Conservation (phyloP, 2,329 filamentous ascomycete species). For the Lecanosticta acicola region DNA sequence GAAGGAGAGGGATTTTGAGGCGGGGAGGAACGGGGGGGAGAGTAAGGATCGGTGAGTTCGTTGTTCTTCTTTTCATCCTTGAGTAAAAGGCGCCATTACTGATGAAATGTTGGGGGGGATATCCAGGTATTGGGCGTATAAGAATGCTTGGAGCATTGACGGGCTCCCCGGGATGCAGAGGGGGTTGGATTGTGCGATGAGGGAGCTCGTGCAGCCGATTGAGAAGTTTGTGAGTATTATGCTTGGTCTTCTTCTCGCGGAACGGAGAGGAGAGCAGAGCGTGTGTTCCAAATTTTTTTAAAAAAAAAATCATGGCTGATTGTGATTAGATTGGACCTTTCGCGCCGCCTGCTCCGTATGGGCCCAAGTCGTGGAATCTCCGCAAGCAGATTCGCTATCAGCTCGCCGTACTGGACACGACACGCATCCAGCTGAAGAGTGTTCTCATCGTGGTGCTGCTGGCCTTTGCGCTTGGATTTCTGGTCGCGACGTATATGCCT, state of each 20-base stretch:
- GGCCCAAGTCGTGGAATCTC: conserved; percentile 16
- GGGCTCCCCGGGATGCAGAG: conserved; percentile 41
- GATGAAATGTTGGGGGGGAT: conserved; percentile 4
- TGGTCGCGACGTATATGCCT: conserved; percentile 11
- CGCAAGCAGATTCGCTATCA: conserved; percentile 15
- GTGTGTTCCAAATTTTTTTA: neutral
- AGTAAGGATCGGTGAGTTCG: conserved; percentile 36
- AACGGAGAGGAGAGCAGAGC: too few relatives aligned
- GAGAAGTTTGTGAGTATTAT: conserved; percentile 41
- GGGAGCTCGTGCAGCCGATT: conserved; percentile 36
- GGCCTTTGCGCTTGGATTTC: conserved; percentile 13
- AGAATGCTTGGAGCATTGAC: conserved; percentile 40
- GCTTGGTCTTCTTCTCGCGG: too few relatives aligned
- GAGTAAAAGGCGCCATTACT: too few relatives aligned
- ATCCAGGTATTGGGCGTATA: conserved; percentile 41
- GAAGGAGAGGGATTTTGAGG: conserved; percentile 33
- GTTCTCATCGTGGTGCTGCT: conserved; percentile 13
- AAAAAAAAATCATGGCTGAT: neutral
- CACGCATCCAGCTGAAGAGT: conserved; percentile 9
- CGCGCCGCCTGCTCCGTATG: conserved; percentile 18
- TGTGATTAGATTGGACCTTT: conserved; percentile 12
- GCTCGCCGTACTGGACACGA: conserved; percentile 10
- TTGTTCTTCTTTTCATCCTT: too few relatives aligned
- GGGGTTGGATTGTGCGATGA: conserved; percentile 34
- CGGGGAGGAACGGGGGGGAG: conserved; percentile 36